These are phyloP conservation scores for Ophiostoma triangulosporum DNA, from an alignment of 2,329 filamentous ascomycete genomes.

Conservation along the genomic window DNA sequence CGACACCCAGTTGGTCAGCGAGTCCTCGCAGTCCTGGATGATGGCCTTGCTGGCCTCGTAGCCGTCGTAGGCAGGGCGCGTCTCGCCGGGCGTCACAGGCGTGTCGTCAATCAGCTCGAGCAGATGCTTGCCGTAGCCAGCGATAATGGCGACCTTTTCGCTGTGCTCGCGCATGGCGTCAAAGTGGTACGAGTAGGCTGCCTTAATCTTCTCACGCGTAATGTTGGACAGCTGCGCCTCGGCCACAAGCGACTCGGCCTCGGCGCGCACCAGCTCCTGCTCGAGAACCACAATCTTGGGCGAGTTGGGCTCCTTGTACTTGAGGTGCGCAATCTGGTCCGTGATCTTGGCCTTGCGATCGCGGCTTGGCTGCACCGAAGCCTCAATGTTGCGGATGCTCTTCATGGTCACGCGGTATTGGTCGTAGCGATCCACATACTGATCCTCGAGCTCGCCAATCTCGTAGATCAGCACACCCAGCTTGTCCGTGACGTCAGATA, in stretches of 20 bases:
- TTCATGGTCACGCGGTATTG: conserved; percentile 99
- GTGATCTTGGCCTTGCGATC: conserved; percentile 99
- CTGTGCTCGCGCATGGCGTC: conserved; percentile 94
- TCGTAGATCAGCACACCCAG: conserved; percentile 95
- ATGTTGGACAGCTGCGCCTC: conserved; percentile 99
- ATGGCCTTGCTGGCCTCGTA: conserved; percentile 98
- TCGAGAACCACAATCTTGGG: conserved; percentile 95
- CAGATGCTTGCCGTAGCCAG: conserved; percentile 95
- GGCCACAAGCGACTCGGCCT: conserved; percentile 96
- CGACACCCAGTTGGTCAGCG: conserved; percentile 91
- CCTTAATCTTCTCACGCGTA: conserved; percentile 97
- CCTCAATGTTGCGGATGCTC: conserved; percentile 98
- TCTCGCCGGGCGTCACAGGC: conserved; percentile 93
- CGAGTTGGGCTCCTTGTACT: conserved; percentile 99
- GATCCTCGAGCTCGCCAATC: conserved; percentile 94
- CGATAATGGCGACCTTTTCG: conserved; percentile 96
- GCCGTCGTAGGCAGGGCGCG: conserved; percentile 86
- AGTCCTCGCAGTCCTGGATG: conserved; percentile 97
- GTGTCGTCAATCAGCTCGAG: conserved; percentile 93
- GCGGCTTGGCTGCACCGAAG: conserved; percentile 92
- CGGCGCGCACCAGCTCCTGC: conserved; percentile 94
- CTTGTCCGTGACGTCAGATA: conserved; percentile 98
- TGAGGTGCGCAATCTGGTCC: conserved; percentile 95
- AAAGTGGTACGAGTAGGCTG: conserved; percentile 95
- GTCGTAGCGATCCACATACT: conserved; percentile 97